phyloP scores from a whole-genome alignment of 2,329 filamentous ascomycete genomes.

The Diaporthe sp. region DNA sequence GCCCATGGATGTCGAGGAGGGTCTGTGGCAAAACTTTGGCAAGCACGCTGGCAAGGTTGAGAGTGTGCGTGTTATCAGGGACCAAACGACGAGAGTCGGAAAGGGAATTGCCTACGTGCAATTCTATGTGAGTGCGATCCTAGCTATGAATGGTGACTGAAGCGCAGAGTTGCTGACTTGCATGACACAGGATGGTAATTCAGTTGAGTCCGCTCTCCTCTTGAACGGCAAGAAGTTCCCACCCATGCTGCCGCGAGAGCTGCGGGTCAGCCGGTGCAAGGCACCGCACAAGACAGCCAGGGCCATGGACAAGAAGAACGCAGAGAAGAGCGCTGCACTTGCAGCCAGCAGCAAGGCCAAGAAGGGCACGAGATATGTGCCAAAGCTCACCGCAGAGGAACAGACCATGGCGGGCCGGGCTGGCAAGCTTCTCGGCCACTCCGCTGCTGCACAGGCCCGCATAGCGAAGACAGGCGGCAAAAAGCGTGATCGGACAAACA shows the following conservation, averaged over 20 bases:
- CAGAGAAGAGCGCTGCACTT: slow-evolving; percentile 43
- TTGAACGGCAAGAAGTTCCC: slow-evolving; percentile 93
- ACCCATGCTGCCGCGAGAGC: slow-evolving; percentile 88
- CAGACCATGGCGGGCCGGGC: slow-evolving; percentile 81
- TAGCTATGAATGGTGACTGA: neutral
- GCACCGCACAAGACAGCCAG: slow-evolving; percentile 73
- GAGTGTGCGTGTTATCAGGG: slow-evolving; percentile 91
- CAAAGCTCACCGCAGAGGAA: slow-evolving; percentile 78
- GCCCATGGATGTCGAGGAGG: slow-evolving; percentile 91
- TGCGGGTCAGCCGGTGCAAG: slow-evolving; percentile 90
- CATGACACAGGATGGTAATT: slow-evolving; percentile 76
- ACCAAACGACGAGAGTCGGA: slow-evolving; percentile 90
- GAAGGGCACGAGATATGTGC: slow-evolving; percentile 70
- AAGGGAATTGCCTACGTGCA: slow-evolving; percentile 99
- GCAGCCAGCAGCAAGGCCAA: slow-evolving; percentile 47
- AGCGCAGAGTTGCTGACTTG: neutral
- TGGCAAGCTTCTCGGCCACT: slow-evolving; percentile 79
- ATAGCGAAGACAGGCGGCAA: slow-evolving; percentile 28
- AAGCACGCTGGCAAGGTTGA: slow-evolving; percentile 85
- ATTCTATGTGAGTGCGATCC: slow-evolving; percentile 74
- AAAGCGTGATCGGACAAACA: slow-evolving; percentile 25
- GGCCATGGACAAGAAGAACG: slow-evolving; percentile 65
- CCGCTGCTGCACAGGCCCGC: slow-evolving; percentile 62
- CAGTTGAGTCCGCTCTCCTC: slow-evolving; percentile 91
- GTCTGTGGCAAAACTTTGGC: slow-evolving; percentile 86